Conservation (phyloP, 2,329 filamentous ascomycete genomes). For the Coleophoma cylindrospora region DNA sequence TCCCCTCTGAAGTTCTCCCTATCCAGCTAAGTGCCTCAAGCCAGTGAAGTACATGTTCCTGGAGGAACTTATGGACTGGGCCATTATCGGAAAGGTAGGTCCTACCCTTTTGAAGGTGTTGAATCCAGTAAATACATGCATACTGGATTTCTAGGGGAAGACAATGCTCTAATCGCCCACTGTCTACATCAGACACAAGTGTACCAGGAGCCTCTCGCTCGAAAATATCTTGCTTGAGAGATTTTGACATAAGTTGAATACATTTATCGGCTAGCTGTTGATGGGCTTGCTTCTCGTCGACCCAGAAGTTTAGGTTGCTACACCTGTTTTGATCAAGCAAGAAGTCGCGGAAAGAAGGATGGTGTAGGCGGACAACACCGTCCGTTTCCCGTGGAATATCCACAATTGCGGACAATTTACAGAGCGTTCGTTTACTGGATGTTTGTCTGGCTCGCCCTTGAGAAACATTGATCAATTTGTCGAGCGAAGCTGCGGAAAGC, state of each 20-base stretch:
- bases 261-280: conserved; percentile 21
- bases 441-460: not conserved
- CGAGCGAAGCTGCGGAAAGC: conserved; percentile 3
- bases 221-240: conserved; percentile 22
- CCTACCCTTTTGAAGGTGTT: conserved; percentile 18
- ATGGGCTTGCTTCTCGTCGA: conserved; percentile 27
- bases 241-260: conserved; percentile 24
- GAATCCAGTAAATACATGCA: conserved; percentile 17
- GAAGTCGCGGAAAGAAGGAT: not conserved
- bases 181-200: conserved; percentile 9
- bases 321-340: not conserved
- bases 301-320: conserved; percentile 20
- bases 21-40: not conserved
- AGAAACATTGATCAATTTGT: conserved; percentile 3
- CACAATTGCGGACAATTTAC: conserved; percentile 4
- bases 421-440: conserved; percentile 4
- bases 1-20: not conserved
- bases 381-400: conserved; percentile 1
- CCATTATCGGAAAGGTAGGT: conserved; percentile 21
- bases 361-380: not conserved
- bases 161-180: conserved; percentile 14
- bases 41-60: conserved; percentile 22
- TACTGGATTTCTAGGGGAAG: conserved; percentile 29
- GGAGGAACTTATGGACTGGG: conserved; percentile 24
- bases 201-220: conserved; percentile 13